A percentile compares a stretch with the other conserved stretches of the same genome.
Conservation (phyloP, 1,284 basidiomycete species). For the Ustilago sp. region DNA sequence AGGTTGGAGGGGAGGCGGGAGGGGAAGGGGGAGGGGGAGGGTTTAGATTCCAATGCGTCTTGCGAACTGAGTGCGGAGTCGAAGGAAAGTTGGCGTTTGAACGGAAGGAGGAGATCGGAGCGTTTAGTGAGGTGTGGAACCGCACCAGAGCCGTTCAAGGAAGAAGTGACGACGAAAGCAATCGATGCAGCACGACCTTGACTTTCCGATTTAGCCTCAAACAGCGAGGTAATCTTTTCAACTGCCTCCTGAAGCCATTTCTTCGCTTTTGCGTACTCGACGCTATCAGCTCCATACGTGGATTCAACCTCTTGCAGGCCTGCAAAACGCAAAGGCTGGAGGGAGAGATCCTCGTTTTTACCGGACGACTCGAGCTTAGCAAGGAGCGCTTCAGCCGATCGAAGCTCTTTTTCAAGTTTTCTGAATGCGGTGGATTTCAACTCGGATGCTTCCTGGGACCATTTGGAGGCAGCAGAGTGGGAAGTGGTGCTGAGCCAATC, state of each 20-base stretch:
- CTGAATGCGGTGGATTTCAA: slow-evolving; percentile 37
- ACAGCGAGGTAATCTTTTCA: slow-evolving; percentile 22
- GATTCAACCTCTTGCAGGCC: slow-evolving; percentile 43
- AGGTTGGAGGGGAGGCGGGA: slow-evolving; percentile 35
- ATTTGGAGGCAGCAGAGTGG: slow-evolving; percentile 11
- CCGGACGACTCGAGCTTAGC: slow-evolving; percentile 17
- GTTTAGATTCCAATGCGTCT: not conserved
- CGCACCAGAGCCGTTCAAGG: slow-evolving; percentile 2
- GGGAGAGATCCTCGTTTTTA: slow-evolving; percentile 20
- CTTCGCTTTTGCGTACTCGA: slow-evolving; percentile 36
- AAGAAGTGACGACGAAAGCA: slow-evolving; percentile 45
- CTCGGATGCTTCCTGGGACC: slow-evolving; percentile 34
- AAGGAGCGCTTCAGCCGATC: slow-evolving; percentile 33
- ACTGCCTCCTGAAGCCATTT: slow-evolving; percentile 32
- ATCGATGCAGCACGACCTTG: slow-evolving; percentile 34
- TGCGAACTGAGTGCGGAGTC: not conserved
- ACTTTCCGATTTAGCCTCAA: slow-evolving; percentile 31
- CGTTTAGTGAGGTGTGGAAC: slow-evolving; percentile 19
- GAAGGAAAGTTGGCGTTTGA: slow-evolving; percentile 24
- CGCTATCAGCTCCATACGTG: slow-evolving; percentile 38
- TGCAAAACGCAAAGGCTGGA: slow-evolving; percentile 52
- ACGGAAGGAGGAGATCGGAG: slow-evolving; percentile 30
- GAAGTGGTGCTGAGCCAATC: slow-evolving; percentile 39
- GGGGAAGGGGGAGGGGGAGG: slow-evolving; percentile 17
- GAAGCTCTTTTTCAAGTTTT: slow-evolving; percentile 42